phyloP scores from a whole-genome alignment of 2,329 filamentous ascomycete genomes.

The Parasarocladium wereldwijsianum region DNA sequence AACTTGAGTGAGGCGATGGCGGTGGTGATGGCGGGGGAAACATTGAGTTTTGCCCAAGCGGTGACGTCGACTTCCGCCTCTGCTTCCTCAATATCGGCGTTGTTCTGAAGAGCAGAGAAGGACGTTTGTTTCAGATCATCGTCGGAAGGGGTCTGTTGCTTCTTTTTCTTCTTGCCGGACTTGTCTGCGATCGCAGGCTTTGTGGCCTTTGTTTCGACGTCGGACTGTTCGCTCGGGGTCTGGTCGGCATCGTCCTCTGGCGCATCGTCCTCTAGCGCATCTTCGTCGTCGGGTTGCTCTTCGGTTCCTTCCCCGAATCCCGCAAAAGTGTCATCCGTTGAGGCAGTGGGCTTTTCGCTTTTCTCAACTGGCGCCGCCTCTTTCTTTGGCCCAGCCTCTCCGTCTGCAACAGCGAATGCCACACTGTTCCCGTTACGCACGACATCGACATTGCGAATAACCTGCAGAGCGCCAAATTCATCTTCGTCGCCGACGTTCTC shows the following conservation, averaged over 20 bases:
- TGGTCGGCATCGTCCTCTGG: slow-evolving; percentile 13
- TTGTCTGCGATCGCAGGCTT: slow-evolving; percentile 7
- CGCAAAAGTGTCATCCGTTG: slow-evolving; percentile 39
- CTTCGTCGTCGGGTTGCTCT: slow-evolving; percentile 16
- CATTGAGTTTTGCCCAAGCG: slow-evolving; percentile 59
- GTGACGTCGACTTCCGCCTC: slow-evolving; percentile 46
- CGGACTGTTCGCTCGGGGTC: slow-evolving; percentile 13
- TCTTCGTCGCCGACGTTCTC: slow-evolving; percentile 70
- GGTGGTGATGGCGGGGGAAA: slow-evolving; percentile 58
- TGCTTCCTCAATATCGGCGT: slow-evolving; percentile 35
- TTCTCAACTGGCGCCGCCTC: slow-evolving; percentile 9
- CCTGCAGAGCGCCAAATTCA: slow-evolving; percentile 71
- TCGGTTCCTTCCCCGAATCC: slow-evolving; percentile 39
- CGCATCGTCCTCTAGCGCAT: slow-evolving; percentile 16
- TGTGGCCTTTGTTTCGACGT: slow-evolving; percentile 11
- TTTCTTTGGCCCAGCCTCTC: slow-evolving; percentile 23
- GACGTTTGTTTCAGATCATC: no score
- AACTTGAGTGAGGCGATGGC: slow-evolving; percentile 72
- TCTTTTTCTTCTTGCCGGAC: slow-evolving; percentile 18
- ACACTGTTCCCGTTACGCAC: slow-evolving; percentile 47
- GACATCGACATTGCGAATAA: slow-evolving; percentile 85
- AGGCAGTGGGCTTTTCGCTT: slow-evolving; percentile 7
- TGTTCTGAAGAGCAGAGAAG: slow-evolving; percentile 25
- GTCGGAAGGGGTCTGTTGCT: slow-evolving; percentile 17
- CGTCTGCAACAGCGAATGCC: slow-evolving; percentile 33